Conservation (phyloP, 2,329 filamentous ascomycete species). For the Pseudogymnoascus sp. region DNA sequence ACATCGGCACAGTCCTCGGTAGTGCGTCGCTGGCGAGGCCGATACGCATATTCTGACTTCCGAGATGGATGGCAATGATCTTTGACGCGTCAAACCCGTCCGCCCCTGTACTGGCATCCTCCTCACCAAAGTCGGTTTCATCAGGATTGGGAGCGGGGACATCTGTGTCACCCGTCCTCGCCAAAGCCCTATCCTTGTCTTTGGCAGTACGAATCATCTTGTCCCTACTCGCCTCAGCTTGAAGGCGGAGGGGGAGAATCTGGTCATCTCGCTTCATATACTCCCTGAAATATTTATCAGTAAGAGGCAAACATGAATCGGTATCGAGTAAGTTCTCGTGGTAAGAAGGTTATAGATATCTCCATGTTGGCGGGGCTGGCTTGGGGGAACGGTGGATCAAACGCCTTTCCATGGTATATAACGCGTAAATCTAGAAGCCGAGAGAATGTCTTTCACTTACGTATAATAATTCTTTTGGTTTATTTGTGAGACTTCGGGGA, state of each 20-base stretch:
- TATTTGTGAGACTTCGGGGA: conserved; percentile 87
- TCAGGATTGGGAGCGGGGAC: conserved; percentile 51
- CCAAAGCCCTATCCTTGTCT: conserved; percentile 78
- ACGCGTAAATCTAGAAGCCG: conserved; percentile 9
- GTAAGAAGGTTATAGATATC: not conserved
- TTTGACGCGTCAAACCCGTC: conserved; percentile 72
- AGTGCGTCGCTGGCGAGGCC: conserved; percentile 93
- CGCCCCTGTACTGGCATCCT: conserved; percentile 47
- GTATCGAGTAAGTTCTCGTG: not conserved
- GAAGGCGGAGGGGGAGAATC: conserved; percentile 78
- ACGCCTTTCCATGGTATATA: not conserved
- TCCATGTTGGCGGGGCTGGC: not conserved
- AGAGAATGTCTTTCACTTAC: conserved; percentile 43
- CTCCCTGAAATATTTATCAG: conserved; percentile 51
- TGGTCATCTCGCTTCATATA: conserved; percentile 98
- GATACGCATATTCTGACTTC: conserved; percentile 90
- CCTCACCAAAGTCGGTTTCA: conserved; percentile 40
- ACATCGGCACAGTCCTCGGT: conserved; percentile 90
- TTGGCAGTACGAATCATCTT: conserved; percentile 78
- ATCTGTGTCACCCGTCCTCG: conserved; percentile 64
- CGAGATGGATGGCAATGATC: conserved; percentile 89
- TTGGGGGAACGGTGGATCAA: not conserved
- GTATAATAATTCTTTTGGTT: conserved; percentile 99
- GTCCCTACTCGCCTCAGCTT: conserved; percentile 79
- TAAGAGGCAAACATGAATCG: not conserved